Conservation (phyloP, 1,284 basidiomycete species). For the Fomes fomentarius region DNA sequence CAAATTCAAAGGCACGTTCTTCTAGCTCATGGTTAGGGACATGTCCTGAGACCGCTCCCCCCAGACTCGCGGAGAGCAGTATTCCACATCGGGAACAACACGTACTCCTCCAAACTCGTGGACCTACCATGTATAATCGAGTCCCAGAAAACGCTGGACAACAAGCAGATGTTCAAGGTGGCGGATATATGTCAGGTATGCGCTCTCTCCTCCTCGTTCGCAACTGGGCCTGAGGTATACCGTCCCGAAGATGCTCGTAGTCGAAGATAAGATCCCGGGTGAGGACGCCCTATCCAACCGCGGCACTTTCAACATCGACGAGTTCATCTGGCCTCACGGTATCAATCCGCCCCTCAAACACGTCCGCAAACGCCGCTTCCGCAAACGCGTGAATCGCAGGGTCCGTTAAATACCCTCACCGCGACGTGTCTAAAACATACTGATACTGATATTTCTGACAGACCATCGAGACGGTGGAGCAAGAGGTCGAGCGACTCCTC, state of each 20-base stretch:
- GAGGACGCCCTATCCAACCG: constrained; percentile 63
- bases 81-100: constrained; percentile 84
- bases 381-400: constrained; percentile 85
- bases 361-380: constrained; percentile 91
- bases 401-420: too few relatives aligned
- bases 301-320: constrained; percentile 86
- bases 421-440: not conserved
- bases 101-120: constrained; percentile 92
- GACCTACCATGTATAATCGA: constrained; percentile 96
- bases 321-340: constrained; percentile 98
- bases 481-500: constrained; percentile 92
- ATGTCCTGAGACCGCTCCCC: not conserved
- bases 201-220: constrained; percentile 9
- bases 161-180: constrained; percentile 97
- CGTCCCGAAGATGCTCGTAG: constrained; percentile 95
- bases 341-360: constrained; percentile 93
- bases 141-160: constrained; percentile 95
- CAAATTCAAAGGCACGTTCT: constrained; percentile 88
- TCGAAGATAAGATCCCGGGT: constrained; percentile 75
- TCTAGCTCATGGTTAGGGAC: too few relatives aligned
- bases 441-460: constrained; percentile 34
- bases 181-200: constrained; percentile 95
- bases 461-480: constrained; percentile 97
- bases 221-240: too few relatives aligned
- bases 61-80: constrained; percentile 90